Evolutionary conservation across 176 grass and related monocot genomes (phyloP).

Genomic region (Eragrostis curvula): DNA sequence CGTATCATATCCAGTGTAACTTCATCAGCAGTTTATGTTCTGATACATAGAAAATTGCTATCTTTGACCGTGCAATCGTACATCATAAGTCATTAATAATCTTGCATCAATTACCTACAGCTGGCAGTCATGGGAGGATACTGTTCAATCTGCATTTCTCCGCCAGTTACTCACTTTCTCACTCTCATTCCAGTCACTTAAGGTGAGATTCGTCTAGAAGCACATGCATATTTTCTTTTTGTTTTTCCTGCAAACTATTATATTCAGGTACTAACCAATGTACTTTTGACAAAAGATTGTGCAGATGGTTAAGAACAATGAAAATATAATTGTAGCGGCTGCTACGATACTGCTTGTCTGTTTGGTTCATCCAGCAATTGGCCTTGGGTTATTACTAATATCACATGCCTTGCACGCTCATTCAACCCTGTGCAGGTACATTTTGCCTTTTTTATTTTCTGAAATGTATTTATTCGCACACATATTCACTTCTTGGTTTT

Average conservation of each 20-base stretch:
- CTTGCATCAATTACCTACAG: conserved; percentile 56
- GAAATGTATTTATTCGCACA: neutral
- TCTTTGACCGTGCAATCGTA: conserved; percentile 11
- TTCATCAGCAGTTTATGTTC: conserved; percentile 23
- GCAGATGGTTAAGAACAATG: conserved; percentile 78
- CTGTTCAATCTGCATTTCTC: conserved; percentile 56
- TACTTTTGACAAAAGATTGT: conserved; percentile 67
- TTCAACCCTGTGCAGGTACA: conserved; percentile 85
- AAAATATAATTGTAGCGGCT: conserved; percentile 74
- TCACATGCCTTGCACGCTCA: conserved; percentile 80
- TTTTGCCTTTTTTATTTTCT: conserved; percentile 22
- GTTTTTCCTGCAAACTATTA: conserved; percentile 23
- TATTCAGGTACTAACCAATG: conserved; percentile 43
- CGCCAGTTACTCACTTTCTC: conserved; percentile 61
- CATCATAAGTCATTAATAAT: conserved; percentile 20
- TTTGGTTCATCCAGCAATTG: conserved; percentile 93
- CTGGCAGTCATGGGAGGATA: conserved; percentile 80
- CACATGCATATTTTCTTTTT: neutral
- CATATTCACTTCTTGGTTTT: neutral
- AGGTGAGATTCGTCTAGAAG: conserved; percentile 58
- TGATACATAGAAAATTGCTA: neutral
- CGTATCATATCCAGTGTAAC: conserved; percentile 7
- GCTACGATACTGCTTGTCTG: conserved; percentile 70
- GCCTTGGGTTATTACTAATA: conserved; percentile 76
- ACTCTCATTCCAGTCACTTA: conserved; percentile 73